Conservation (phyloP, 345 rosid species). For the Gossypium mustelinum region DNA sequence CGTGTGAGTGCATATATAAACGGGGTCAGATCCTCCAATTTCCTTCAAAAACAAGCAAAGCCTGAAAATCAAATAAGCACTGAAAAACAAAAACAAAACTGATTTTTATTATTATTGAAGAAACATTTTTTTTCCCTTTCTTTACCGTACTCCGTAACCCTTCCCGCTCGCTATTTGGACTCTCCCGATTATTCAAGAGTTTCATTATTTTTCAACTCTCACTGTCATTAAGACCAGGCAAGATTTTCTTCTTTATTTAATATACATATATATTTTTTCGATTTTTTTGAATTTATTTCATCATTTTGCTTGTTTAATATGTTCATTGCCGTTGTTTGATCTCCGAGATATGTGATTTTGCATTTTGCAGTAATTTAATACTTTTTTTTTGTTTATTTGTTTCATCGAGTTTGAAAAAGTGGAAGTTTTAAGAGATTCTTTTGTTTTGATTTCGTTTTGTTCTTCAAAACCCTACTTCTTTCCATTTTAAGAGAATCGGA, state of each 20-base stretch:
- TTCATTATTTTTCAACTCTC: neutral
- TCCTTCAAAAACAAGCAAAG: neutral
- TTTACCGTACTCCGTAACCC: neutral
- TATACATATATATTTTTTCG: neutral
- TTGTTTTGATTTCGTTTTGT: neutral
- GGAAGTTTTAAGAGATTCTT: neutral
- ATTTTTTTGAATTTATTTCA: neutral
- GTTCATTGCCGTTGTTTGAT: neutral
- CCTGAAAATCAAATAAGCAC: neutral
- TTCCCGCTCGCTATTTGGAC: constrained; percentile 2
- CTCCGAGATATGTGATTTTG: neutral
- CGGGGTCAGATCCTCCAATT: neutral
- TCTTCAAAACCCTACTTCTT: constrained; percentile 1
- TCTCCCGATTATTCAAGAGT: constrained; percentile 9
- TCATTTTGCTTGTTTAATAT: neutral
- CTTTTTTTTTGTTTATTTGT: neutral
- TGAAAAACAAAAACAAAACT: too few relatives aligned
- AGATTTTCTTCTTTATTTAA: neutral
- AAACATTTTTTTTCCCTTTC: neutral
- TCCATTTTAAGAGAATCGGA: neutral
- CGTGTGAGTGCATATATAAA: too few relatives aligned
- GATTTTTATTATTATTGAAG: neutral
- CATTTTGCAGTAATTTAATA: neutral
- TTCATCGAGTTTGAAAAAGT: neutral
- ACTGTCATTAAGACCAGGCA: constrained; percentile 5